phyloP scores from a whole-genome alignment of 495 filamentous ascomycete genomes.

The Paragyromitra xinjiangensis region DNA sequence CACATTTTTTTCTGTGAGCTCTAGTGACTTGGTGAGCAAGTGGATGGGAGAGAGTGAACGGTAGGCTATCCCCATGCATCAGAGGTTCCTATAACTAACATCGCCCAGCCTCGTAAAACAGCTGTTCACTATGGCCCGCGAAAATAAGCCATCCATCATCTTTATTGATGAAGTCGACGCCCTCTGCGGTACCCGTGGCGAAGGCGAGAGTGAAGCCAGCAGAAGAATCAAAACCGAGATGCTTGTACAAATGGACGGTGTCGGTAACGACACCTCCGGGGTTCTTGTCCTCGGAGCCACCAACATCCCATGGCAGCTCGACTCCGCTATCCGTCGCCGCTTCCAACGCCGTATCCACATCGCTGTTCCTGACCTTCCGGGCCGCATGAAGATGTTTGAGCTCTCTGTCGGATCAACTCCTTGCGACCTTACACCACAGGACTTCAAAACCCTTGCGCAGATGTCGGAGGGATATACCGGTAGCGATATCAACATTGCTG shows the following conservation, averaged over 20 bases:
- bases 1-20: slow-evolving; percentile 99
- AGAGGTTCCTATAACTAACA: slow-evolving; percentile 21
- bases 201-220: slow-evolving; percentile 97
- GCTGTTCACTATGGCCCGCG: slow-evolving; percentile 95
- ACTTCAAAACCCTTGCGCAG: slow-evolving; percentile 80
- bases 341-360: slow-evolving; percentile 98
- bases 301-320: slow-evolving; percentile 99
- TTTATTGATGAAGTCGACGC: slow-evolving; percentile 99
- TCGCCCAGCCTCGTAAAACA: slow-evolving; percentile 85
- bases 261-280: slow-evolving; percentile 90
- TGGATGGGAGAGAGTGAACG: slow-evolving; percentile 99
- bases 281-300: slow-evolving; percentile 96
- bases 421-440: slow-evolving; percentile 78
- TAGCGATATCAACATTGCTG: slow-evolving; percentile 93
- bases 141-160: slow-evolving; percentile 98
- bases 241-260: slow-evolving; percentile 98
- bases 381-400: slow-evolving; percentile 96
- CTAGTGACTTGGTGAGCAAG: slow-evolving; percentile 94
- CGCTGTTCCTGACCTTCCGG: slow-evolving; percentile 84
- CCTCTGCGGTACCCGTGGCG: slow-evolving; percentile 91
- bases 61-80: slow-evolving; percentile 62
- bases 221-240: slow-evolving; percentile 98
- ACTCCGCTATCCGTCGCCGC: slow-evolving; percentile 83
- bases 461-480: slow-evolving; percentile 93
- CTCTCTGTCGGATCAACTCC: slow-evolving; percentile 89